Conservation (phyloP, 805 yeast species). For the Tetrapisispora iriomotensis region DNA sequence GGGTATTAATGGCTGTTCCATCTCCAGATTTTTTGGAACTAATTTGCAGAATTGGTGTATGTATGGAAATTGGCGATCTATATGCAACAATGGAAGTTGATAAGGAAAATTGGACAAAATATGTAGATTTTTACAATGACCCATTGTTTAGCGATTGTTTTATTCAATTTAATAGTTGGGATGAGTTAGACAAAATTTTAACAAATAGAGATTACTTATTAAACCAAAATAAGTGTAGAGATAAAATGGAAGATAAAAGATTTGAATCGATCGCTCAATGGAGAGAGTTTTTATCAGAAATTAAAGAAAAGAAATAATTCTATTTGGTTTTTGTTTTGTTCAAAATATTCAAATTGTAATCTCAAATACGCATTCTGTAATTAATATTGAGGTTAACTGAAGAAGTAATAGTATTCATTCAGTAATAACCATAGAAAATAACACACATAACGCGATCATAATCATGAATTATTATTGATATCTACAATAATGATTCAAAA, state of each 20-base stretch:
- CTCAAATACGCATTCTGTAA: too few relatives aligned
- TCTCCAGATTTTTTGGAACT: conserved; percentile 6
- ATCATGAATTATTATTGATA: too few relatives aligned
- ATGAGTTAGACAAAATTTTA: conserved; percentile 5
- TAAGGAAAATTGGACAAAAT: conserved; percentile 5
- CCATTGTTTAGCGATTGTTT: conserved; percentile 5
- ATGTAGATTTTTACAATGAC: conserved; percentile 7
- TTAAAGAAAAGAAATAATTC: too few relatives aligned
- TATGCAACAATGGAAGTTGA: conserved; percentile 2
- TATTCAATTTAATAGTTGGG: conserved; percentile 7
- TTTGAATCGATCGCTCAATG: not conserved
- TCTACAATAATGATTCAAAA: too few relatives aligned
- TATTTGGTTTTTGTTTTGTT: too few relatives aligned
- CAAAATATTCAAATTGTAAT: too few relatives aligned
- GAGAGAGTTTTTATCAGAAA: not conserved
- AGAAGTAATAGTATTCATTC: too few relatives aligned
- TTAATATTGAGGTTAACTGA: too few relatives aligned
- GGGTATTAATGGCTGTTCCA: conserved; percentile 6
- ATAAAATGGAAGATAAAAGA: conserved; percentile 4
- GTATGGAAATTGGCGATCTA: conserved; percentile 2
- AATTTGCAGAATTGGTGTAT: conserved; percentile 3
- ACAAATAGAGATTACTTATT: conserved; percentile 1
- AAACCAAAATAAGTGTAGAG: conserved; percentile 6
- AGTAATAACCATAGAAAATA: too few relatives aligned
- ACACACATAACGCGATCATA: too few relatives aligned